A percentile compares a stretch with the other conserved stretches of the same genome.
phyloP scores from a whole-genome alignment of 1,139 yeast genomes.

The Dujonia santamariae region DNA sequence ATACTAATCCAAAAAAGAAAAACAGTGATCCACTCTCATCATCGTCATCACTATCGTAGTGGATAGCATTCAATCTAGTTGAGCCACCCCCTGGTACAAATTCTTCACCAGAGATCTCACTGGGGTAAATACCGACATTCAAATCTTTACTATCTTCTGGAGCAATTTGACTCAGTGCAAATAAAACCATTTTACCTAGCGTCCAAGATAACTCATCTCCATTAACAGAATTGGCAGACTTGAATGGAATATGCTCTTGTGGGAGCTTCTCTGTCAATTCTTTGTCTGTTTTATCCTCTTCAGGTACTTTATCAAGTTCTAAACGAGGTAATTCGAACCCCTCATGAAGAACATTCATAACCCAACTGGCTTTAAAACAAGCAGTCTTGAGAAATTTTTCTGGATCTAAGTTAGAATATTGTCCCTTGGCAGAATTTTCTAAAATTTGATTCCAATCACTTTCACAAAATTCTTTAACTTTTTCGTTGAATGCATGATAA shows the following conservation, averaged over 20 bases:
- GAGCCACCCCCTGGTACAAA: slow-evolving; percentile 38
- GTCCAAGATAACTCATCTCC: slow-evolving; percentile 71
- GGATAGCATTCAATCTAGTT: neutral
- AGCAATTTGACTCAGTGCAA: slow-evolving; percentile 53
- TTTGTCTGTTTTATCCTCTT: slow-evolving; percentile 16
- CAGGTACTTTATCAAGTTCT: slow-evolving; percentile 42
- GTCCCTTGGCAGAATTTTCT: slow-evolving; percentile 48
- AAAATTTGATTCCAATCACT: slow-evolving; percentile 57
- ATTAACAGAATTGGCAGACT: slow-evolving; percentile 55
- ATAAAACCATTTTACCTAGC: slow-evolving; percentile 55
- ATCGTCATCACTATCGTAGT: slow-evolving; percentile 4
- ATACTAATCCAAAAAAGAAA: slow-evolving; percentile 1
- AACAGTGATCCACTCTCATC: too few species aligned
- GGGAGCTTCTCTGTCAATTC: slow-evolving; percentile 24
- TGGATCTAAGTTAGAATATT: slow-evolving; percentile 46
- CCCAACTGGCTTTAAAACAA: slow-evolving; percentile 85
- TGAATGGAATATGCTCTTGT: slow-evolving; percentile 51
- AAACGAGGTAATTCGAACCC: slow-evolving; percentile 73
- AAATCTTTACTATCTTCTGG: slow-evolving; percentile 18
- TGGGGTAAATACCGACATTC: slow-evolving; percentile 53
- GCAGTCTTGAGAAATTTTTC: slow-evolving; percentile 54
- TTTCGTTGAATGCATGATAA: slow-evolving; percentile 55
- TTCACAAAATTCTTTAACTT: slow-evolving; percentile 63
- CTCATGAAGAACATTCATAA: slow-evolving; percentile 69
- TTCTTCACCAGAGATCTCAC: slow-evolving; percentile 40